Conservation (phyloP, 2,329 filamentous ascomycete genomes). For the Fusarium setosum region DNA sequence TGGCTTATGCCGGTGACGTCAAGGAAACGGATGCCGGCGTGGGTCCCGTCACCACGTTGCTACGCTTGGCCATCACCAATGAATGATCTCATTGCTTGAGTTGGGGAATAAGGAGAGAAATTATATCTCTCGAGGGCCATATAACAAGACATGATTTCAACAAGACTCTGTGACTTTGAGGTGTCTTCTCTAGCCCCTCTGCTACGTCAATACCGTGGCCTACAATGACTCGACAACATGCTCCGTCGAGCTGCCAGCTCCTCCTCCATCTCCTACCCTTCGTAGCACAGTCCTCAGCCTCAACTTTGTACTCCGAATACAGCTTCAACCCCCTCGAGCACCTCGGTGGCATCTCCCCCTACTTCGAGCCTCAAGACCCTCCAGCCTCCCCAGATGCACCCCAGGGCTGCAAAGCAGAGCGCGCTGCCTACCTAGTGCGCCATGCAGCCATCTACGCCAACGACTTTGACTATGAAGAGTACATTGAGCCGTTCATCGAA, state of each 20-base stretch:
- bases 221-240: constrained; percentile 23
- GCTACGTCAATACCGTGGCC: background rate
- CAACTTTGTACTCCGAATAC: constrained; percentile 57
- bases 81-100: constrained; percentile 29
- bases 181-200: background rate
- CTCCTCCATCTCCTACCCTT: constrained; percentile 21
- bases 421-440: constrained; percentile 67
- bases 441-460: constrained; percentile 71
- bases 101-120: too few relatives aligned
- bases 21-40: too few relatives aligned
- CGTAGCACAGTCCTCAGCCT: constrained; percentile 16
- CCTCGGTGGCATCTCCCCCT: constrained; percentile 66
- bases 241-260: background rate
- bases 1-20: constrained; percentile 23
- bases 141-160: background rate
- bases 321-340: constrained; percentile 66
- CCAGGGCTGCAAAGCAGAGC: constrained; percentile 61
- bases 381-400: constrained; percentile 51
- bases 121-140: too few relatives aligned
- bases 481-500: constrained; percentile 65
- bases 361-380: constrained; percentile 66
- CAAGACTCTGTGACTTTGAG: background rate
- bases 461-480: constrained; percentile 67
- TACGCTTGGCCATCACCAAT: constrained; percentile 1
- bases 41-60: background rate